phyloP scores from a whole-genome alignment of 2,329 filamentous ascomycete genomes.

The Hymenoscyphus salicellus region DNA sequence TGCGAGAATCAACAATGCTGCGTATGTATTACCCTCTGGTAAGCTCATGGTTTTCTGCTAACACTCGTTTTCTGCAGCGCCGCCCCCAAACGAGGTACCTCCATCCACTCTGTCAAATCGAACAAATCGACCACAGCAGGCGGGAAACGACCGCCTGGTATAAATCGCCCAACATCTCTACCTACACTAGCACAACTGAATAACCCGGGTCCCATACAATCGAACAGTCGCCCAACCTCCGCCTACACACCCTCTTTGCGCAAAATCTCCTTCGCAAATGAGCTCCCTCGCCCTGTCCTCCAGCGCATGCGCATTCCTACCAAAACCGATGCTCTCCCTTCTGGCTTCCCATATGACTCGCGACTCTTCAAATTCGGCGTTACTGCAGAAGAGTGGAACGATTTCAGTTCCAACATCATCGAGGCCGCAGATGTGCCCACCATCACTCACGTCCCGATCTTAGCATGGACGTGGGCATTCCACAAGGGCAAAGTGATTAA shows the following conservation, averaged over 20 bases:
- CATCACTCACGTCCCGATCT: constrained; percentile 15
- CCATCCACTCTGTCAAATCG: neutral
- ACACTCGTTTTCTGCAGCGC: neutral
- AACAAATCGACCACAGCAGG: constrained; percentile 3
- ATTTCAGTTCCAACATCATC: constrained; percentile 25
- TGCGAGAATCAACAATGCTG: constrained; percentile 2
- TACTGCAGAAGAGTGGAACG: constrained; percentile 25
- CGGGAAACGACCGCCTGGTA: neutral
- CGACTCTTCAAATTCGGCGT: constrained; percentile 28
- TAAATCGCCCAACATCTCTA: neutral
- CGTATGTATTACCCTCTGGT: neutral
- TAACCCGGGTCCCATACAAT: neutral
- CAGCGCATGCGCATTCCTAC: constrained; percentile 28
- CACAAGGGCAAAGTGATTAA: constrained; percentile 24
- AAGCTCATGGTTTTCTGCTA: neutral
- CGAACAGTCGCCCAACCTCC: neutral
- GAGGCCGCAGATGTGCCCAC: constrained; percentile 15
- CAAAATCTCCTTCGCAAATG: constrained; percentile 27
- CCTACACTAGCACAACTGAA: neutral
- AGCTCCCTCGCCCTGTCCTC: constrained; percentile 20
- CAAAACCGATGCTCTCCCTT: constrained; percentile 21
- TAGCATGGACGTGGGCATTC: constrained; percentile 21
- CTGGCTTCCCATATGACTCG: constrained; percentile 27
- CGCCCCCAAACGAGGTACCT: neutral
- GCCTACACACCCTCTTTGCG: constrained; percentile 14